A percentile compares a stretch with the other conserved stretches of the same genome.
These are phyloP conservation scores for Ziziphus jujuba DNA, from an alignment of 306 rosid genomes.

Conservation along the genomic window DNA sequence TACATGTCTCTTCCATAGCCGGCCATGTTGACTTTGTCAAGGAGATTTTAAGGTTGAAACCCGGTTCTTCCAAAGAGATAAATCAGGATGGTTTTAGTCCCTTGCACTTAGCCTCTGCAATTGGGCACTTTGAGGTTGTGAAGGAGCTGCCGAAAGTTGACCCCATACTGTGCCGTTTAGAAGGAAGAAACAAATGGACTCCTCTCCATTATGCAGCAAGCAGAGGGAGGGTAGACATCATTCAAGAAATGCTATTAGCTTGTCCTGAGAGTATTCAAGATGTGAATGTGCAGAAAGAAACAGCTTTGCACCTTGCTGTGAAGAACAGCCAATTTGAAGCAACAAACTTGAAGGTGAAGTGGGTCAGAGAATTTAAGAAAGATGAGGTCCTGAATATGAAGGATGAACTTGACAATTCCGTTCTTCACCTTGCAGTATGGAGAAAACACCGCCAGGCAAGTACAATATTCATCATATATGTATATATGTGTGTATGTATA, in stretches of 20 bases:
- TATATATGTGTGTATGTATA: too few relatives aligned
- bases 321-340: conserved; percentile 28
- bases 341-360: conserved; percentile 10
- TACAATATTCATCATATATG: background rate
- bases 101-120: conserved; percentile 33
- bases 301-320: conserved; percentile 33
- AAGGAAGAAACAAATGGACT: conserved; percentile 34
- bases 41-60: conserved; percentile 17
- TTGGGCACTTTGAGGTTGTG: conserved; percentile 30
- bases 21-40: conserved; percentile 20
- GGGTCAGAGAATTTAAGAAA: conserved; percentile 14
- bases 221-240: conserved; percentile 27
- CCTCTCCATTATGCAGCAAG: conserved; percentile 39
- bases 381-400: conserved; percentile 1
- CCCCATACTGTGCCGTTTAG: conserved; percentile 21
- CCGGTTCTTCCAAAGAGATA: conserved; percentile 19
- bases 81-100: conserved; percentile 29
- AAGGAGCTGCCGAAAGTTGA: conserved; percentile 31
- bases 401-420: conserved; percentile 27
- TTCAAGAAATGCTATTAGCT: conserved; percentile 25
- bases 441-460: conserved; percentile 31
- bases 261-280: conserved; percentile 34
- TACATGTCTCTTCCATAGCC: background rate
- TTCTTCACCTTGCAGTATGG: conserved; percentile 38
- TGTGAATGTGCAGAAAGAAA: conserved; percentile 23